Evolutionary conservation across 306 rosid species (phyloP).

Genomic region (Pyrus bretschneideri): DNA sequence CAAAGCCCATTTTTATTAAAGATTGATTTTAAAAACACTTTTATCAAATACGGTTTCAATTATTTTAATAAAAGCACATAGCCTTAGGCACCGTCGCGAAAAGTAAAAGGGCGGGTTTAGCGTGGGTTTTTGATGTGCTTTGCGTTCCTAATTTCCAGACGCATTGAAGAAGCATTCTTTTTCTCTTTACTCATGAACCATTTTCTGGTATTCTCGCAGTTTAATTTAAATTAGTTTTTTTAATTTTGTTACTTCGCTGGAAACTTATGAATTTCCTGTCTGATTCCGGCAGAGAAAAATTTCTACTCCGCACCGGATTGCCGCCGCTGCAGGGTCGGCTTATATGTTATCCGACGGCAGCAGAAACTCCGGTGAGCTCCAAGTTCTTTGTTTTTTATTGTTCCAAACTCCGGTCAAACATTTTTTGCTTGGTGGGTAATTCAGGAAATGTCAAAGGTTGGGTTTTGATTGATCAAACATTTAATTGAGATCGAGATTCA

Average conservation of each 20-base stretch:
- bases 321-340: conserved; percentile 36
- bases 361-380: conserved; percentile 25
- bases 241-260: background rate
- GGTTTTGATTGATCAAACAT: background rate
- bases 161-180: background rate
- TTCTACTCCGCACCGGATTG: conserved; percentile 15
- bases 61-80: too few species aligned
- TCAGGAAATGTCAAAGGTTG: background rate
- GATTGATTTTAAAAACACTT: too few species aligned
- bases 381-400: background rate
- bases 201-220: conserved; percentile 25
- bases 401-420: background rate
- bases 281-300: conserved; percentile 35
- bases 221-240: background rate
- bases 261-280: background rate
- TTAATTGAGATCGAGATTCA: background rate
- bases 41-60: too few species aligned
- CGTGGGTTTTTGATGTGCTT: background rate
- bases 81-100: background rate
- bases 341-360: conserved; percentile 8
- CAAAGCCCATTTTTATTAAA: background rate
- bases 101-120: background rate
- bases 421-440: background rate
- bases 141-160: background rate
- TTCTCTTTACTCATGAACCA: background rate